Evolutionary conservation across 2,329 filamentous ascomycete species (phyloP).

Genomic region (Lomentospora prolificans): DNA sequence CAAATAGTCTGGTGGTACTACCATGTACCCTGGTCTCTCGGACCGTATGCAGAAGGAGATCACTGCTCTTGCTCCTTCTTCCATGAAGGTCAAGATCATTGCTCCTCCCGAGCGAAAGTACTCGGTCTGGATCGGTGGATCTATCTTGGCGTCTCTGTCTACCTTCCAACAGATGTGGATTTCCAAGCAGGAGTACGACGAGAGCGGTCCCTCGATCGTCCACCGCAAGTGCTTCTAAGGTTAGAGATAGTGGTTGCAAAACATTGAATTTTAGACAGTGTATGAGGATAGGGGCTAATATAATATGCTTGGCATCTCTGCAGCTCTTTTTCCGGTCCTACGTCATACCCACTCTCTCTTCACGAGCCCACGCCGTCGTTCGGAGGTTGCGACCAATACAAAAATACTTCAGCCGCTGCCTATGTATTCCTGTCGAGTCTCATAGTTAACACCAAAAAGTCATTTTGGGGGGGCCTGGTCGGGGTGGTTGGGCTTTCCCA

Average conservation of each 20-base stretch:
- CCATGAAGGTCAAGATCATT: slow-evolving; percentile 99
- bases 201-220: slow-evolving; percentile 97
- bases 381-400: slow-evolving; percentile 34
- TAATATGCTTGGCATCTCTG: neutral
- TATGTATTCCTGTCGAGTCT: slow-evolving; percentile 40
- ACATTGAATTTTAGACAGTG: slow-evolving; percentile 2
- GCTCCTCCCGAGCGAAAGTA: slow-evolving; percentile 99
- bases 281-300: slow-evolving; percentile 1
- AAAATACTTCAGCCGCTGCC: slow-evolving; percentile 29
- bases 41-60: slow-evolving; percentile 99
- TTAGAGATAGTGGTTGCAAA: slow-evolving; percentile 24
- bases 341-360: slow-evolving; percentile 6
- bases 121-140: slow-evolving; percentile 99
- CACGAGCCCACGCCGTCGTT: slow-evolving; percentile 22
- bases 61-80: slow-evolving; percentile 95
- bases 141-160: slow-evolving; percentile 96
- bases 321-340: slow-evolving; percentile 3
- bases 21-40: slow-evolving; percentile 99
- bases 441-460: slow-evolving; percentile 44
- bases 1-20: slow-evolving; percentile 97
- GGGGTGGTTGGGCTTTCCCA: slow-evolving; percentile 33
- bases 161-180: slow-evolving; percentile 99
- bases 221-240: slow-evolving; percentile 99
- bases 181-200: slow-evolving; percentile 99
- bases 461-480: slow-evolving; percentile 37